Evolutionary conservation across 2,329 filamentous ascomycete genomes (phyloP), one percentile per base, ranked within the genome.

Genomic region (Fusarium nurragi): DNA sequence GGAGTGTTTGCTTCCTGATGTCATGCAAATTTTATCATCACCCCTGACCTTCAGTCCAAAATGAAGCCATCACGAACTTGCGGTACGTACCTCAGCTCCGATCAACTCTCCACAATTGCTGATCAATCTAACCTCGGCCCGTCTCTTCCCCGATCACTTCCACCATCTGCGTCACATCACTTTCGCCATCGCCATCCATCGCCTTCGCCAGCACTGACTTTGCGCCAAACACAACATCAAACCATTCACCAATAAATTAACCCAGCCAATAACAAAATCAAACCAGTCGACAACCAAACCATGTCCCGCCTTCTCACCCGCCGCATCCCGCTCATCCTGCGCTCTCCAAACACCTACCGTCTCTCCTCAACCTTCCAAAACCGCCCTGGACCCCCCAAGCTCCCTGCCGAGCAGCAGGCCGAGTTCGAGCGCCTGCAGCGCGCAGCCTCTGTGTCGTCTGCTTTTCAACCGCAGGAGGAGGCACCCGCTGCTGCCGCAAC

Each of bases 341-440:
- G 40, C 49, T 41, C 25, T n/a, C 74, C 77, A 54, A 64, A 78
- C 65, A 85, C 84, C 77, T 74, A 77, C 43, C 59, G 56, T 25
- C 32, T 48, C 41, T 53, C 38, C 25, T 75, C 77, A 56, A 67
- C 79, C 64, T 86, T 84, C 78, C 75, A 78, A 52, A 73, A 80
- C 18, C 81, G 82, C 13, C 92, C 94, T 22, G 80, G 92, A 9
- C 95, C 95, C 16, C 94, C 93, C 0, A 91, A 93, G 45, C 91
- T 98, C 12, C 93, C 94, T 8, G 88, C 93, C 71, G 88, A 92
- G 77, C 90, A 97, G 70, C 94, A 97, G 81, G 92, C 93, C 75
- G 87, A 96, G 67, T 97, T 95, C 76, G 94, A 97, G 78, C 85
- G 88, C 38, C 89, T 98, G 5, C 93, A 97, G 75, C 87, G 87